These are phyloP conservation scores for Oidiodendron maius DNA, from an alignment of 495 filamentous ascomycete genomes.

Conservation along the genomic window DNA sequence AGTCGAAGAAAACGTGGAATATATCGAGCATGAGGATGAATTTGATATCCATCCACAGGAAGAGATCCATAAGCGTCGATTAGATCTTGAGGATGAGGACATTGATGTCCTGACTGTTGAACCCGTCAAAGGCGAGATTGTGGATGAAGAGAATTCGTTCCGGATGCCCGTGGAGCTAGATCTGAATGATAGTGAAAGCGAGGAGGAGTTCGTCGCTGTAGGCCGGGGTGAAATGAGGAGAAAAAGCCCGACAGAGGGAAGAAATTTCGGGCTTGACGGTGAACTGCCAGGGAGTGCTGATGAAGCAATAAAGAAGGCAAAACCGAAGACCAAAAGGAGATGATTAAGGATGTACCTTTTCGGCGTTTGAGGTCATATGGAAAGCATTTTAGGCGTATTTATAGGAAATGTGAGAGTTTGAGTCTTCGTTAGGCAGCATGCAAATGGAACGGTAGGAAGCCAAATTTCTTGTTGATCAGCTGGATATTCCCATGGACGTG, in stretches of 20 bases:
- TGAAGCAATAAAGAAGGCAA: constrained; percentile 12
- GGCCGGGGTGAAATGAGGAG: constrained; percentile 78
- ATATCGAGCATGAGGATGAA: constrained; percentile 91
- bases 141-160: constrained; percentile 55
- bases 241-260: constrained; percentile 47
- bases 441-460: no score
- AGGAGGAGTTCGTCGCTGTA: constrained; percentile 84
- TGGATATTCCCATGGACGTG: no score
- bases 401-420: no score
- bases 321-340: constrained; percentile 8
- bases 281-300: constrained; percentile 11
- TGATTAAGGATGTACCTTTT: no score
- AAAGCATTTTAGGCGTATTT: no score
- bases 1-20: constrained; percentile 97
- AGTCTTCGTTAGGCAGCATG: no score
- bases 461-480: no score
- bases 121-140: constrained; percentile 54
- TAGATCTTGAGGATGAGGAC: constrained; percentile 84
- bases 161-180: constrained; percentile 84
- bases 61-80: constrained; percentile 83
- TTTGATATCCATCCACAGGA: constrained; percentile 96
- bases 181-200: constrained; percentile 65
- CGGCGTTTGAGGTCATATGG: no score
- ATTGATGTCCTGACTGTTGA: constrained; percentile 82
- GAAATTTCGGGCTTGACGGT: constrained; percentile 12